Percentiles rank a stretch among this genome's conserved stretches.
Evolutionary conservation across 2,329 filamentous ascomycete genomes (phyloP).

Genomic region (Penicillium sp.): DNA sequence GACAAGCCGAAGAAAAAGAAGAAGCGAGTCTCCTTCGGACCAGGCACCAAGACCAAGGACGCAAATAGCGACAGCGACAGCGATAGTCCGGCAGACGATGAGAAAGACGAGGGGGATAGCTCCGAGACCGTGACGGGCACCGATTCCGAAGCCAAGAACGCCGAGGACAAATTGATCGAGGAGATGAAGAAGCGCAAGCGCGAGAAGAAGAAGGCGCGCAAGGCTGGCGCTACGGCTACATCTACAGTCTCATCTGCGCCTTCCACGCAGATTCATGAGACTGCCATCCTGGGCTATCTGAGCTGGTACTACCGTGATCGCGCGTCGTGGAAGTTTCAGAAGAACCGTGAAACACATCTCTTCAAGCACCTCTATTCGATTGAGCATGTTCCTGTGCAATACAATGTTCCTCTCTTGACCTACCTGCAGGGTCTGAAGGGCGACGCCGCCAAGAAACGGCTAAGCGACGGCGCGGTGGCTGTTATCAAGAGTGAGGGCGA

Average conservation of each 20-base stretch:
- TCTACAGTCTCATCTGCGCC: slow-evolving; percentile 2
- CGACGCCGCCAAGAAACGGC: slow-evolving; percentile 63
- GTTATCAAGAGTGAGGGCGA: slow-evolving; percentile 52
- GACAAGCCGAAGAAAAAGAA: slow-evolving; percentile 27
- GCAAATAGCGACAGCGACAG: slow-evolving; percentile 46
- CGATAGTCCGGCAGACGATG: slow-evolving; percentile 21
- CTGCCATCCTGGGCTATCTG: slow-evolving; percentile 73
- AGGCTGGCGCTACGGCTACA: slow-evolving; percentile 12
- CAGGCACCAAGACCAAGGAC: slow-evolving; percentile 62
- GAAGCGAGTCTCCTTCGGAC: slow-evolving; percentile 67
- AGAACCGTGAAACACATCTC: slow-evolving; percentile 82
- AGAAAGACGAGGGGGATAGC: slow-evolving; percentile 6
- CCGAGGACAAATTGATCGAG: slow-evolving; percentile 22
- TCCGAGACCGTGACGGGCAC: slow-evolving; percentile 7
- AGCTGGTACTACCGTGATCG: slow-evolving; percentile 71
- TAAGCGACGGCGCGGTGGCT: slow-evolving; percentile 67
- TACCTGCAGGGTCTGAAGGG: slow-evolving; percentile 83
- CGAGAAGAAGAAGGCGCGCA: slow-evolving; percentile 29
- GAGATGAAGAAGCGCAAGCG: slow-evolving; percentile 36
- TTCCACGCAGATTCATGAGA: slow-evolving; percentile 29
- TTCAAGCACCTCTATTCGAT: slow-evolving; percentile 79
- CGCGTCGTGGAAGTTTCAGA: slow-evolving; percentile 90
- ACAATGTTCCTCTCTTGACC: slow-evolving; percentile 69
- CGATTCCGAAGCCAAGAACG: slow-evolving; percentile 19
- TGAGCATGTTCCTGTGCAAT: slow-evolving; percentile 67